phyloP scores from a whole-genome alignment of 1,139 yeast species.

The Neolecta irregularis region DNA sequence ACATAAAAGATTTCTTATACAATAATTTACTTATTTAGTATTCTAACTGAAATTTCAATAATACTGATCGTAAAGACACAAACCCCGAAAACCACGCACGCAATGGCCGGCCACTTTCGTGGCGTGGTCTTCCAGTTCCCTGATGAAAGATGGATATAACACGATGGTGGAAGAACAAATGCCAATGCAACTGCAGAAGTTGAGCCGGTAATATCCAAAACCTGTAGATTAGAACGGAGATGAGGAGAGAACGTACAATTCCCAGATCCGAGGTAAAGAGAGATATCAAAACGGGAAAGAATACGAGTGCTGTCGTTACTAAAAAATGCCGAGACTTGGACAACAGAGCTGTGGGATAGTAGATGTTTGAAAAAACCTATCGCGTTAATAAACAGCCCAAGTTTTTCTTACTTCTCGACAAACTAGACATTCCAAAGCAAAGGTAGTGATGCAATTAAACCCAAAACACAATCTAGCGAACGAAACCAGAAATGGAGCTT shows the following conservation, averaged over 20 bases:
- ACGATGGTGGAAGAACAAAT: slow-evolving; percentile 75
- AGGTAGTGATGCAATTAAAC: slow-evolving; percentile 54
- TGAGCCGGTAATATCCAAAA: slow-evolving; percentile 81
- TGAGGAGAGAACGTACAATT: no score
- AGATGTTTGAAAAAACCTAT: slow-evolving; percentile 4
- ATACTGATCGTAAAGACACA: slow-evolving; percentile 63
- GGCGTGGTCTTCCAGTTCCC: slow-evolving; percentile 24
- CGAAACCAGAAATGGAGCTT: slow-evolving; percentile 23
- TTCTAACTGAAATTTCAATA: no score
- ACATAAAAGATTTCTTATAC: no score
- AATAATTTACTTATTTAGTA: no score
- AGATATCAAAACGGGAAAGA: slow-evolving; percentile 60
- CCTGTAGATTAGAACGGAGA: no score
- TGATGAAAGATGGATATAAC: slow-evolving; percentile 52
- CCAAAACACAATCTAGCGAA: slow-evolving; percentile 86
- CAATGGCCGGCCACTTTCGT: slow-evolving; percentile 40
- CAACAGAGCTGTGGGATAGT: no score
- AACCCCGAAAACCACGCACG: slow-evolving; percentile 57
- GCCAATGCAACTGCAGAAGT: slow-evolving; percentile 90
- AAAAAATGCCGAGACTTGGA: slow-evolving; percentile 33
- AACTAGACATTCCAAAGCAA: slow-evolving; percentile 81
- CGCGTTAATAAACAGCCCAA: no score
- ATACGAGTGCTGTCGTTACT: slow-evolving; percentile 53
- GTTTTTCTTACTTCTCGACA: slow-evolving; percentile 87
- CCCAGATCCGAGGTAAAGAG: slow-evolving; percentile 78